phyloP scores from a whole-genome alignment of 2,329 filamentous ascomycete genomes.

The Chrysoporthe puriensis region DNA sequence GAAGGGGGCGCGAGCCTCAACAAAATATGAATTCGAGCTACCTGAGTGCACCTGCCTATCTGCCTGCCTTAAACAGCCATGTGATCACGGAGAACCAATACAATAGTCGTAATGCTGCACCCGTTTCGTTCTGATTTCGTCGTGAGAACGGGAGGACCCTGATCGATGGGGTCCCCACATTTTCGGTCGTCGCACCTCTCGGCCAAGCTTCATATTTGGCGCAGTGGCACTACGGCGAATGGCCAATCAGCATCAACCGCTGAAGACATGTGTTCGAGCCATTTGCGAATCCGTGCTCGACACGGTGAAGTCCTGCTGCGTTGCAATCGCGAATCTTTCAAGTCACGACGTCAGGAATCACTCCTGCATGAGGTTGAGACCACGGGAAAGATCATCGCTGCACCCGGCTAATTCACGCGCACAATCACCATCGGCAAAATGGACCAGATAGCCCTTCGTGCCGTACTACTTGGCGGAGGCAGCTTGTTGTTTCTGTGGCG shows the following conservation, averaged over 20 bases:
- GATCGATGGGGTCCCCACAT: constrained; percentile 20
- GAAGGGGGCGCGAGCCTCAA: constrained; percentile 1
- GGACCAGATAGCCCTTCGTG: background rate
- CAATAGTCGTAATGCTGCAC: background rate
- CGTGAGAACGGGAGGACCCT: constrained; percentile 10
- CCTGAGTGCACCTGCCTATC: constrained; percentile 3
- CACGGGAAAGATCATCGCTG: background rate
- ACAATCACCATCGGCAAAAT: background rate
- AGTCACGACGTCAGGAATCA: constrained; percentile 2
- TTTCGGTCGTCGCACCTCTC: constrained; percentile 4
- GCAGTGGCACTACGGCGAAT: constrained; percentile 9
- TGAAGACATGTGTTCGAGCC: constrained; percentile 26
- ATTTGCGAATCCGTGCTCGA: constrained; percentile 17
- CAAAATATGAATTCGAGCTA: constrained; percentile 14
- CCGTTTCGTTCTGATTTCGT: background rate
- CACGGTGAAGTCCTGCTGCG: background rate
- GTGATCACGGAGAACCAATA: background rate
- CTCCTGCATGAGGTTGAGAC: background rate
- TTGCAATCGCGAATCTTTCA: background rate
- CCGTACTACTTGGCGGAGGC: background rate
- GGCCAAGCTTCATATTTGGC: constrained; percentile 7
- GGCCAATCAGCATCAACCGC: constrained; percentile 26
- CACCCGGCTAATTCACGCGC: background rate
- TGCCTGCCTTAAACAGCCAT: constrained; percentile 4
- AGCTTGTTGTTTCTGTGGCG: background rate